phyloP scores from a whole-genome alignment of 805 yeast species.

The Alloascoidea africana region DNA sequence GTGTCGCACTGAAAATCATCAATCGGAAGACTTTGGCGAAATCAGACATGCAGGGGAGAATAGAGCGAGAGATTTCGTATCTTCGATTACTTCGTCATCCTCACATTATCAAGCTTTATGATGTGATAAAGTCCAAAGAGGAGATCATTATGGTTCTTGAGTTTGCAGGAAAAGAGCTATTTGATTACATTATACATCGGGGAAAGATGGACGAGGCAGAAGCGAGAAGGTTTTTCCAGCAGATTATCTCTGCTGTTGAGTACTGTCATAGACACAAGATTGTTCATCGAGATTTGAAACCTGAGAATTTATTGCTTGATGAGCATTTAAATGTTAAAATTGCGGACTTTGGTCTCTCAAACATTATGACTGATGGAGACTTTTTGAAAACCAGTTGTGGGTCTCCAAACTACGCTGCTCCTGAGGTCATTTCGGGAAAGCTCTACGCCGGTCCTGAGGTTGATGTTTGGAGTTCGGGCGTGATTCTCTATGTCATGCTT shows the following conservation, averaged over 20 bases:
- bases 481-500: conserved; percentile 85
- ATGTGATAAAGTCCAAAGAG: conserved; percentile 87
- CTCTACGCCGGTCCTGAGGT: conserved; percentile 97
- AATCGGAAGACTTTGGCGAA: conserved; percentile 85
- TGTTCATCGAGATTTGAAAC: conserved; percentile 93
- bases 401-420: conserved; percentile 95
- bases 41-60: conserved; percentile 92
- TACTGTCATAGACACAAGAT: conserved; percentile 94
- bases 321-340: conserved; percentile 86
- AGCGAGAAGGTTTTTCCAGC: conserved; percentile 89
- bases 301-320: conserved; percentile 82
- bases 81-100: conserved; percentile 83
- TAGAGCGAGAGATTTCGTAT: conserved; percentile 88
- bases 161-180: conserved; percentile 90
- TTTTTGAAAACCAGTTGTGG: conserved; percentile 92
- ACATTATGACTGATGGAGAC: conserved; percentile 96
- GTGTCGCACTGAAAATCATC: conserved; percentile 87
- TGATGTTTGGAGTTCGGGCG: conserved; percentile 97
- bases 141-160: conserved; percentile 97
- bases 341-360: conserved; percentile 90
- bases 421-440: conserved; percentile 90
- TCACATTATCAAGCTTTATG: conserved; percentile 88
- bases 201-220: conserved; percentile 88
- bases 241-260: conserved; percentile 90
- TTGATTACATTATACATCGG: conserved; percentile 88